Base-by-base conservation (phyloP, 2,329 filamentous ascomycete species). In the Fusarium sp. region DNA sequence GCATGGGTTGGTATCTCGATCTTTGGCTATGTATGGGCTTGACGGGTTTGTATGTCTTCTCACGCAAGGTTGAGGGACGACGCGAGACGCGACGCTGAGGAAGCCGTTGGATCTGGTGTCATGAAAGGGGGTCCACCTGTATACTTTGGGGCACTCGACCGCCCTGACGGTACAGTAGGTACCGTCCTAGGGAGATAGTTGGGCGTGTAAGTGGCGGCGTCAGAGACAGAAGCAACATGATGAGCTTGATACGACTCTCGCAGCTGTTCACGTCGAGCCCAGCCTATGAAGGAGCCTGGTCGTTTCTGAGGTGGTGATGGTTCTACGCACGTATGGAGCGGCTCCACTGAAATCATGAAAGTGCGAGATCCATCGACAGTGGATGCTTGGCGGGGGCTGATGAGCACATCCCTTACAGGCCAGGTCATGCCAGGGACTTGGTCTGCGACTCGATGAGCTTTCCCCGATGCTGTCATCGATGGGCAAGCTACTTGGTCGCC, bases 391-490 rank as follows among this genome's bases (percentile, higher is more conserved):
- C 62, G 34, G 27, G 59, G 27, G 27, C 48, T 48, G 23, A 57
- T 44, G 56, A 62, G 44, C 44, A 55, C 67, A 65, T 61, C 59
- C 58, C 52, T 64, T 61, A 44, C 57, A 67, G 65, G 43, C 43
- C 15, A 30, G 36, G 10, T 11, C 27, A 37, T 30, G 50, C 27
- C 36, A 53, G 50, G 34, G 27, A 41, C 51, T 54, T 54, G 27
- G 16, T 23, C 11, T 7, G 31, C 41, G 18, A 44, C 41, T 44
- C 10, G 41, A 44, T 12, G 39, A 55, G 52, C 52, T 44, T 34
- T 34, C 34, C 36, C 41, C 54, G 47, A 70, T 70, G 68, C 55
- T 70, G 68, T 71, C 68, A 71, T 70, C 51, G 67, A 71, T 10
- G 30, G 18, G 30, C 68, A 62, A 60, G 37, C 7, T 50, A 40